Percentiles rank a stretch among this genome's conserved stretches.
Conservation (phyloP, 257 asterid genomes). For the Paulownia fortunei region DNA sequence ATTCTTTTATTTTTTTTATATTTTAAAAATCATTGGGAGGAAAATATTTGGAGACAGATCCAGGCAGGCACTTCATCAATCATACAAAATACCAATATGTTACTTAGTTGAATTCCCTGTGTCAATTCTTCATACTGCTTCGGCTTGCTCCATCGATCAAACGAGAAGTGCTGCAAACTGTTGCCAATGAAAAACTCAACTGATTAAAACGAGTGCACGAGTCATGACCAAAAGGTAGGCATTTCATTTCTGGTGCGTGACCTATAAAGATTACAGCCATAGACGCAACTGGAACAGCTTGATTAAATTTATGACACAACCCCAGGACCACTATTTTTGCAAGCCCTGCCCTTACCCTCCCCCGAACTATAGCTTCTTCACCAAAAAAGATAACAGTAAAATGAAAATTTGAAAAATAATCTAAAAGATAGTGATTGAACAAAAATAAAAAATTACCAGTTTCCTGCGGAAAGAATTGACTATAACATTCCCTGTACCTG, state of each 20-base stretch:
- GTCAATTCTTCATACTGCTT: background rate
- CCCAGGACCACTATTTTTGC: background rate
- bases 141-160: too few relatives aligned
- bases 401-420: too few relatives aligned
- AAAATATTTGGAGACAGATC: slow-evolving; percentile 5
- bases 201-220: background rate
- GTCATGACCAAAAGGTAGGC: background rate
- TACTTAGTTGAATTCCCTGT: background rate
- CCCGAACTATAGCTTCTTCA: background rate
- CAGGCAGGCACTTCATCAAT: slow-evolving; percentile 10
- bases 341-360: background rate
- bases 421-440: background rate
- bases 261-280: background rate
- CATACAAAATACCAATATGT: slow-evolving; percentile 19
- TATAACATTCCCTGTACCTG: too few relatives aligned
- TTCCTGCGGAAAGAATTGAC: background rate
- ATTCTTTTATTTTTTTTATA: background rate
- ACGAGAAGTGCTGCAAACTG: background rate
- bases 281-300: slow-evolving; percentile 17
- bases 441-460: background rate
- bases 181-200: too few relatives aligned
- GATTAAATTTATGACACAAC: slow-evolving; percentile 24
- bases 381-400: background rate
- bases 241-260: slow-evolving; percentile 10
- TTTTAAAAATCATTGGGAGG: slow-evolving; percentile 21